Conservation (phyloP, 2,329 filamentous ascomycete genomes). For the Lachnellula subtilissima region DNA sequence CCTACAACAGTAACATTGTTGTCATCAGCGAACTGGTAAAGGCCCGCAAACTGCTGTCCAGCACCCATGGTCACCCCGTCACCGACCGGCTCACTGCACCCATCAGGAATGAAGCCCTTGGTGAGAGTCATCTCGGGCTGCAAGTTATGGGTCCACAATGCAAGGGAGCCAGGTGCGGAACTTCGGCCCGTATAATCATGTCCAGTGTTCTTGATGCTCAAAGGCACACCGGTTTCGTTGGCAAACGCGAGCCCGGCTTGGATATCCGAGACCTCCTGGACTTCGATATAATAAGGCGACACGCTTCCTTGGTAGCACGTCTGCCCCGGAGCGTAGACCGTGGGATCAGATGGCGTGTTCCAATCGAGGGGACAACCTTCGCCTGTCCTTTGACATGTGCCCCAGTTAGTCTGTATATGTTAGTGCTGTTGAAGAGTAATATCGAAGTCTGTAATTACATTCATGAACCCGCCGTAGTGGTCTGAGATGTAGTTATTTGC, state of each 20-base stretch:
- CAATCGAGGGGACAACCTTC: background rate
- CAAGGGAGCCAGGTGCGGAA: constrained; percentile 41
- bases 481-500: background rate
- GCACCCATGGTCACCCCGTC: constrained; percentile 46
- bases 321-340: background rate
- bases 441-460: background rate
- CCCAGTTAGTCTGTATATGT: background rate
- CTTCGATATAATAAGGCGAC: constrained; percentile 15
- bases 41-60: constrained; percentile 45
- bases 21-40: constrained; percentile 41
- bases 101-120: constrained; percentile 36
- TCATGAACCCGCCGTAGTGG: background rate
- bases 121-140: constrained; percentile 34
- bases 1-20: constrained; percentile 47
- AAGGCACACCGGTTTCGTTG: constrained; percentile 36
- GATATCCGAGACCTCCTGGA: constrained; percentile 36
- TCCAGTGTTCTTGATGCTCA: constrained; percentile 29
- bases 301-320: constrained; percentile 16
- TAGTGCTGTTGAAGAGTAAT: background rate
- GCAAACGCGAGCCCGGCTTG: constrained; percentile 40
- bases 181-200: background rate
- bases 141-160: constrained; percentile 47
- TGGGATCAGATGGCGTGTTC: background rate
- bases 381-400: background rate
- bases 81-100: constrained; percentile 36